Conservation (phyloP, 352 stramenopile species). For the Phytophthora fragariae region DNA sequence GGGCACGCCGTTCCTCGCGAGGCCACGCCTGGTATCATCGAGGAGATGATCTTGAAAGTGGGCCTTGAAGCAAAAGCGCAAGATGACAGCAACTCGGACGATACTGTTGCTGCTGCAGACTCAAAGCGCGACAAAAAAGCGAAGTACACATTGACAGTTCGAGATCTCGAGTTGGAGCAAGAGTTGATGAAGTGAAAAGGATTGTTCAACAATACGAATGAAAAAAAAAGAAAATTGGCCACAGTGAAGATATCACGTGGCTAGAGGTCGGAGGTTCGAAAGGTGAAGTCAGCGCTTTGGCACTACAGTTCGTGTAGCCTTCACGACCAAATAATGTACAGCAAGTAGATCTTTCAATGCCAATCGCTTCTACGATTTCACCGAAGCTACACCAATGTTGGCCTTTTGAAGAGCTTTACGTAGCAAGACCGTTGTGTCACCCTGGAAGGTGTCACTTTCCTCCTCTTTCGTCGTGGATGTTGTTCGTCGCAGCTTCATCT, state of each 20-base stretch:
- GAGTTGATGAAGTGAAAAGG: constrained; percentile 70
- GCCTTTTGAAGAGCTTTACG: constrained; percentile 59
- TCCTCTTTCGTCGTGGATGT: constrained; percentile 24
- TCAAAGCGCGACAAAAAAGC: constrained; percentile 35
- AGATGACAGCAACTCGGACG: constrained; percentile 10
- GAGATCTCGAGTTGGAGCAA: constrained; percentile 82
- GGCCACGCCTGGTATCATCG: constrained; percentile 59
- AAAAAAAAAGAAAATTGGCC: neutral
- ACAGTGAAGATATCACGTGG: neutral
- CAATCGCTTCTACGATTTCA: constrained; percentile 13
- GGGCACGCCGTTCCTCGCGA: constrained; percentile 67
- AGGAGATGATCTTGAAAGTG: constrained; percentile 78
- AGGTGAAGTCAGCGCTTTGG: too few species aligned
- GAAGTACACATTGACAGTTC: constrained; percentile 73
- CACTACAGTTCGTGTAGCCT: too few species aligned
- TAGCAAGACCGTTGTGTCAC: constrained; percentile 51
- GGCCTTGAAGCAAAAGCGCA: constrained; percentile 22
- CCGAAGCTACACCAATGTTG: constrained; percentile 50
- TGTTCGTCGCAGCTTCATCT: constrained; percentile 48
- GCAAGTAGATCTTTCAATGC: neutral
- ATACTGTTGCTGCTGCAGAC: constrained; percentile 16
- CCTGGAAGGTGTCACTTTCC: constrained; percentile 47
- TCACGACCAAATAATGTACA: neutral
- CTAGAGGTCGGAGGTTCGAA: too few species aligned
- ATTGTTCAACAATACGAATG: constrained; percentile 2